Evolutionary conservation across 164 flowering plant genomes (phyloP), one percentile per base, ranked within the genome.

Genomic region (Taxillus chinensis): DNA sequence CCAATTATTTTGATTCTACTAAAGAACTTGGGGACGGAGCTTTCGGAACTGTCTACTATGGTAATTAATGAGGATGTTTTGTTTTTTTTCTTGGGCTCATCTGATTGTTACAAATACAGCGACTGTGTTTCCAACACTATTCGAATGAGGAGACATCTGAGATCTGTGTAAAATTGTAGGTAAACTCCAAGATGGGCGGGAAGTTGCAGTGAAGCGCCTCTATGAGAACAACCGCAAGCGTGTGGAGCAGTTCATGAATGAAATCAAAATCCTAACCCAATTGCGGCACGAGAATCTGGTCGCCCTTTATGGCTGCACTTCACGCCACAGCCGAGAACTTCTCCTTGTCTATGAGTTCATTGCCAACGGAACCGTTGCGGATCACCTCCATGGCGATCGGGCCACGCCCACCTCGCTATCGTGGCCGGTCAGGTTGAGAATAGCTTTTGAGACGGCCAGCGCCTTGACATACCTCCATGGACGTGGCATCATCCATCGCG

Each of bases 321-420:
- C 92, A 7, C 76, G 74, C 16, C 78, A 57, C 55, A 82, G 90
- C 71, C 76, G 81, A 0, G 89, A 83, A 59, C 89, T 89, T 52
- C 81, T 89, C 59, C 87, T 89, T 0, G 96, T 89, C 11, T 89
- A 89, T 46, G 90, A 89, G 50, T 86, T 63, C 58, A 57, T 86
- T 54, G 69, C 84, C 51, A 86, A 89, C 69, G 90, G 92, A n/a
- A 89, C 96, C 0, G 83, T 89, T 12, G 88, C 89, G 4, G 90
- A 86, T 68, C 92, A 89, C 65, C 83, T 86, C 59, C 85, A 89
- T 51, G 87, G 89, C 3, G 74, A 73, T 11, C 68, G 66, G 50
- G 74, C 79, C 5, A 60, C 64, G 12, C 41, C 59, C 4, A 66
- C 73, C 9, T 53, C 59, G 5, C 79, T 84, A 16, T 55, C 81